A percentile compares a stretch with the other conserved stretches of the same genome.
Evolutionary conservation across 805 yeast species (phyloP).

Genomic region (Yarrowia osloensis): DNA sequence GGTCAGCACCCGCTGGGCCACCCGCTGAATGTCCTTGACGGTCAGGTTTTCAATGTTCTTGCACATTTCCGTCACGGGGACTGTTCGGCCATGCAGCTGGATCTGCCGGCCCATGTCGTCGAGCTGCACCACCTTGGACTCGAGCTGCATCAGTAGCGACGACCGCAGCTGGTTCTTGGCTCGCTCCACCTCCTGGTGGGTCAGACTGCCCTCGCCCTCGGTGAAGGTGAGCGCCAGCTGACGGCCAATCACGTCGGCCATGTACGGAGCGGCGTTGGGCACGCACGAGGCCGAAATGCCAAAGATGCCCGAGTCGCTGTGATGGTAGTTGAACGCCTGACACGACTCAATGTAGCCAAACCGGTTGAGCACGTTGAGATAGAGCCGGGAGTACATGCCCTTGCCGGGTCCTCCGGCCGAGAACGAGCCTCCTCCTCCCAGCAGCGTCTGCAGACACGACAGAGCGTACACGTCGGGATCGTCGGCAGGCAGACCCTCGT

Average conservation of each 20-base stretch:
- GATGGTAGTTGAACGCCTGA: constrained; percentile 83
- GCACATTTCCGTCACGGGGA: constrained; percentile 81
- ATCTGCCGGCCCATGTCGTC: constrained; percentile 96
- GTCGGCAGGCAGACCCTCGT: constrained; percentile 80
- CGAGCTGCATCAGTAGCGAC: constrained; percentile 87
- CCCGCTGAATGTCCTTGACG: constrained; percentile 65
- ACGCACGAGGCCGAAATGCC: constrained; percentile 84
- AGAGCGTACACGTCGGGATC: constrained; percentile 87
- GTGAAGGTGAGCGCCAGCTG: constrained; percentile 58
- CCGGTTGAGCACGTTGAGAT: constrained; percentile 86
- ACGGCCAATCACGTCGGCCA: constrained; percentile 74
- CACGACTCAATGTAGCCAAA: constrained; percentile 90
- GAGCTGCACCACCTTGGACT: constrained; percentile 86
- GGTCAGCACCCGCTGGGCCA: constrained; percentile 74
- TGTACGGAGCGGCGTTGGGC: constrained; percentile 81
- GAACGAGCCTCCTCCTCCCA: constrained; percentile 97
- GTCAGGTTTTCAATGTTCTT: constrained; percentile 68
- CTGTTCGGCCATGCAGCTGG: constrained; percentile 74
- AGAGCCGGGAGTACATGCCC: constrained; percentile 95
- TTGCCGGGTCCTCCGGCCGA: constrained; percentile 99
- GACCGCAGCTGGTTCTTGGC: constrained; percentile 92
- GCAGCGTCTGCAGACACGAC: constrained; percentile 82
- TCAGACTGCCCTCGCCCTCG: constrained; percentile 61
- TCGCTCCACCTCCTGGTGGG: constrained; percentile 72
- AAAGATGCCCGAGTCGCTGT: constrained; percentile 86